Conservation (phyloP, 257 asterid genomes). For the Thymus mandschuricus region DNA sequence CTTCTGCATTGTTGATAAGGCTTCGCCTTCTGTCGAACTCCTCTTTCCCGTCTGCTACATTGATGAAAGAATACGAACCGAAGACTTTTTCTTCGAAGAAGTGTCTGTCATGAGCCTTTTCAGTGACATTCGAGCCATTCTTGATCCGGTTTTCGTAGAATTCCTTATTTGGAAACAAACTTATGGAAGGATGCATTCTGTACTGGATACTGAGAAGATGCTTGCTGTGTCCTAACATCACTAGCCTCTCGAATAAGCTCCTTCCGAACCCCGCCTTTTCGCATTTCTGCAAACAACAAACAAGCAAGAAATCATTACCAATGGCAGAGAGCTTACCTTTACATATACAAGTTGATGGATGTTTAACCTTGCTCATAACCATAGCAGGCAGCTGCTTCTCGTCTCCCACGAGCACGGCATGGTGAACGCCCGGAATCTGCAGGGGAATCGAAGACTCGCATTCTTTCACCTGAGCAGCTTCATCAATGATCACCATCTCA, state of each 20-base stretch:
- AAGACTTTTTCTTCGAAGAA: slow-evolving; percentile 46
- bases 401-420: slow-evolving; percentile 76
- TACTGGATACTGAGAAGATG: slow-evolving; percentile 71
- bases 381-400: slow-evolving; percentile 80
- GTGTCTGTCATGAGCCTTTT: slow-evolving; percentile 37
- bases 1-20: slow-evolving; percentile 59
- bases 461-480: slow-evolving; percentile 97
- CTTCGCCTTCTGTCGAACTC: slow-evolving; percentile 48
- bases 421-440: slow-evolving; percentile 63
- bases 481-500: slow-evolving; percentile 73
- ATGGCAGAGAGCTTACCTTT: background rate
- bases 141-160: slow-evolving; percentile 52
- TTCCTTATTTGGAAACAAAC: slow-evolving; percentile 62
- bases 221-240: slow-evolving; percentile 47
- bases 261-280: slow-evolving; percentile 62
- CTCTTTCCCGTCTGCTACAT: slow-evolving; percentile 58
- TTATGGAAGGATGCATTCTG: slow-evolving; percentile 80
- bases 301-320: too few species aligned
- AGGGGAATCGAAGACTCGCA: slow-evolving; percentile 70
- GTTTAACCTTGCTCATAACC: slow-evolving; percentile 72
- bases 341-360: background rate
- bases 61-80: slow-evolving; percentile 65
- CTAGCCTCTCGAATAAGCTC: slow-evolving; percentile 78
- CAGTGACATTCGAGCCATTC: slow-evolving; percentile 56
- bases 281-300: slow-evolving; percentile 43